Base-by-base conservation (phyloP, 2,329 filamentous ascomycete genomes). In the Monosporascus sp. region DNA sequence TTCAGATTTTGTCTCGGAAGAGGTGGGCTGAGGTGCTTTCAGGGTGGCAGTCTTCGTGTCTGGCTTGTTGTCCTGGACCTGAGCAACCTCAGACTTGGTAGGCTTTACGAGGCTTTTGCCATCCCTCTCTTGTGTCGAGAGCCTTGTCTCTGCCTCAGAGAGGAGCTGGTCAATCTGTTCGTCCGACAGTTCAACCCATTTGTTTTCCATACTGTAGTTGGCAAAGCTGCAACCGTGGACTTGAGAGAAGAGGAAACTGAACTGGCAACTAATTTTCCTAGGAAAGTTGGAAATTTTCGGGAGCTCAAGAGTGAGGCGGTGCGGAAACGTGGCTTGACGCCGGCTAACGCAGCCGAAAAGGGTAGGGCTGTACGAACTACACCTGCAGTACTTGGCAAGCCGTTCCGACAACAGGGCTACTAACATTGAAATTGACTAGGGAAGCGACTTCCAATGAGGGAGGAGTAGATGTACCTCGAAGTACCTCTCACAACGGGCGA, bases 121-220 rank as follows among this genome's bases (percentile, higher is more conserved):
- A 59, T 60, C 55, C 45, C 63, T 56, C 7, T 53, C 60, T 54
- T 62, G 58, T 49, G 60, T 54, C 31, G 58, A 64, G 53, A 88
- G 70, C 57, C 85, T 78, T 55, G 71, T 68, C 63, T 87, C 83
- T 52, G 86, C 86, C 69, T 86, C 78, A 51, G 77, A 75, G 50
- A 89, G 77, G 52, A 89, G 74, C 64, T 80, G 72, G 51, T 83
- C 78, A 49, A 89, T 80, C 64, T 87, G 80, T 59, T 82, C 78
- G 65, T 88, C 84, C 38, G 78, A 81, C 56, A 87, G 70, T 51
- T 78, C 76, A 50, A 76, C 72, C 43, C 64, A 60, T 46, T 55
- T 54, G 49, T 64, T 61, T 47, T 57, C 65, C 60, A 68, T 67
- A 53, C 46, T 19, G 43, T 56, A 57, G 53, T 50, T 58, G 57